These are phyloP conservation scores for Sphaerosporella brunnea DNA, from an alignment of 495 filamentous ascomycete genomes.

Conservation along the genomic window DNA sequence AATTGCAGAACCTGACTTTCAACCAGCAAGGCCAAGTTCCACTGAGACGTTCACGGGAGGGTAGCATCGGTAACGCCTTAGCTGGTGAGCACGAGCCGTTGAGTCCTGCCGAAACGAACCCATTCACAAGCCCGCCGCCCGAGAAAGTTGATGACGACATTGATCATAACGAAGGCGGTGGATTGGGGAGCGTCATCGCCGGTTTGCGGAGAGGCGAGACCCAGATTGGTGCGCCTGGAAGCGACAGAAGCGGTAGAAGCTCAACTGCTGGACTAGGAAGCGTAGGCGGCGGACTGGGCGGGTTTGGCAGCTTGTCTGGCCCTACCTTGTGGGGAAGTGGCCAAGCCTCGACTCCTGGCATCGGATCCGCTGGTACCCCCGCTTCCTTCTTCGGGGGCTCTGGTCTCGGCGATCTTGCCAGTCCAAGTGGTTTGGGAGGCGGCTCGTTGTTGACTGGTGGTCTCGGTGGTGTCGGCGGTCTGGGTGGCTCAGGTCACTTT, in stretches of 20 bases:
- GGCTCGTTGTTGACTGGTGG: slow-evolving; percentile 32
- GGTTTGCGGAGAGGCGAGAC: slow-evolving; percentile 20
- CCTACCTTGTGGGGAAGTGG: slow-evolving; percentile 44
- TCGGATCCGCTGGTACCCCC: slow-evolving; percentile 41
- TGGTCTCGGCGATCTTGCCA: slow-evolving; percentile 48
- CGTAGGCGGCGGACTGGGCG: slow-evolving; percentile 33
- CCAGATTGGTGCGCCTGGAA: slow-evolving; percentile 28
- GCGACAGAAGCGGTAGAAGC: slow-evolving; percentile 28
- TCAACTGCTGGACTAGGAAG: slow-evolving; percentile 32
- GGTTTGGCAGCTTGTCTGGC: slow-evolving; percentile 39
- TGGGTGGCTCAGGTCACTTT: slow-evolving; percentile 40
- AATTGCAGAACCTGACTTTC: slow-evolving; percentile 23
- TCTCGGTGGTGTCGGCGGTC: slow-evolving; percentile 28
- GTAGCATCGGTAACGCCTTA: slow-evolving; percentile 36
- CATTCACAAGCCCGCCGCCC: slow-evolving; percentile 88
- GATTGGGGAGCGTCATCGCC: slow-evolving; percentile 33
- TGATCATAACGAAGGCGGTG: slow-evolving; percentile 40
- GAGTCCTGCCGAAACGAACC: slow-evolving; percentile 92
- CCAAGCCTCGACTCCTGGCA: slow-evolving; percentile 54
- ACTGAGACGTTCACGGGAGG: slow-evolving; percentile 32
- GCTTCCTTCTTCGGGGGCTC: slow-evolving; percentile 43
- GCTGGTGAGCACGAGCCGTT: slow-evolving; percentile 44
- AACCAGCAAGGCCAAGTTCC: slow-evolving; percentile 33
- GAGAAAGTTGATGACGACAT: slow-evolving; percentile 50
- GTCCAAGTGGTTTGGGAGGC: slow-evolving; percentile 39